Conservation (phyloP, 2,329 filamentous ascomycete species). For the Cordyceps cicadae region DNA sequence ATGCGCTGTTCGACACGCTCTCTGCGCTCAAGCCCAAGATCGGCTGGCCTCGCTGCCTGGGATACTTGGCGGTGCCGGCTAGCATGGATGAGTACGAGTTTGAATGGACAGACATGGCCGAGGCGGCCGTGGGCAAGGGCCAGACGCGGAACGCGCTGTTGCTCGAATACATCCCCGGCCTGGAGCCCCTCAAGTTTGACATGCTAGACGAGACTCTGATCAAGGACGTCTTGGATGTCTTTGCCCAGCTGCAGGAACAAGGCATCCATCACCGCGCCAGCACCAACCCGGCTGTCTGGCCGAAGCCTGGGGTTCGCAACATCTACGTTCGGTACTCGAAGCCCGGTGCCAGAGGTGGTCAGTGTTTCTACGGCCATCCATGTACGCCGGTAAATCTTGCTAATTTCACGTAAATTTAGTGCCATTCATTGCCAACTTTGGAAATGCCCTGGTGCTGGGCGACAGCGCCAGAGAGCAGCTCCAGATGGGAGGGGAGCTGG, state of each 20-base stretch:
- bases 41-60: slow-evolving; percentile 2
- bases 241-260: neutral
- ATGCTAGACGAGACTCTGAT: neutral
- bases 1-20: neutral
- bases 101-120: slow-evolving; percentile 4
- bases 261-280: neutral
- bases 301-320: neutral
- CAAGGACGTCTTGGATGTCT: neutral
- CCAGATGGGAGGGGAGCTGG: neutral
- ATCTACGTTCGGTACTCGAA: neutral
- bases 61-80: neutral
- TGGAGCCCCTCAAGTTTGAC: neutral
- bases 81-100: neutral
- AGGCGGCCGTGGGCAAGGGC: neutral
- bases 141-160: slow-evolving; percentile 5
- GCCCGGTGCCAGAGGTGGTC: neutral
- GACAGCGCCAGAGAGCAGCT: neutral
- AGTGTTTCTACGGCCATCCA: neutral
- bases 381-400: neutral
- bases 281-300: slow-evolving; percentile 1
- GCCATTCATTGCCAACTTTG: neutral
- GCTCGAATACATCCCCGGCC: neutral
- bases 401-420: neutral
- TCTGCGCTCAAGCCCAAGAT: neutral
- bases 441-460: neutral